Base-by-base conservation (phyloP, 2,329 filamentous ascomycete genomes). In the Eutypa lata region DNA sequence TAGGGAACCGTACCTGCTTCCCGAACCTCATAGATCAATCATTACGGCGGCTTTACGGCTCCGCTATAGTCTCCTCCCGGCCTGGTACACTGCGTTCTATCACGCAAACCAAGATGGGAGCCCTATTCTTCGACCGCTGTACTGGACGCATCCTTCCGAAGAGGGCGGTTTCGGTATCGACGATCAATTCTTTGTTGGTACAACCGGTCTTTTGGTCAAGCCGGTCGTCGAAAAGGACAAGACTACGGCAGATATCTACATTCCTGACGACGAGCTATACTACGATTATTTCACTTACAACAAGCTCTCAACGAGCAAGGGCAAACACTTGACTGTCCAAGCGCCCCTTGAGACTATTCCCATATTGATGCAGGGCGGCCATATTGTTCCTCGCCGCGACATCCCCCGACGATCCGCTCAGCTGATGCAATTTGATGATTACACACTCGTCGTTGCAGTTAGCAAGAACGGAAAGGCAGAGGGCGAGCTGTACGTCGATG, bases 41-140 rank as follows among this genome's bases (percentile, higher is more conserved):
- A 90, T 96, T 65, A 90, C 91, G 0, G 84, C 93, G 55, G 92
- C 94, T 2, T 78, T 99, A 42, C 88, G 92, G 33, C 81, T 99
- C 42, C 85, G 94, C 48, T 99, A 99, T 72, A 85, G 88, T 57
- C 80, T 99, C 35, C 81, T 99, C 40, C 94, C 94, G 26, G 85
- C 90, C 1, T 97, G 92, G 92, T 99, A 99, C 71, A 97, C 93
- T 1, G 91, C 93, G 8, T 99, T 99, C 79, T 91, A 93, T 67
- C 86, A 95, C 65, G 91, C 94, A 13, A 88, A 90, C 62, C 79
- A 85, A 16, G 85, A 90, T 47, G 93, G 92, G 40, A 89, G 86
- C 51, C 94, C 94, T 0, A 93, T 99, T 61, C 78, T 99, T 51
- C 84, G 90, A 49, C 93, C 94, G 10, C 91, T 97, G 74, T 96